Evolutionary conservation across 208 protist genomes (phyloP).

Genomic region (Trypanosoma rangeli): DNA sequence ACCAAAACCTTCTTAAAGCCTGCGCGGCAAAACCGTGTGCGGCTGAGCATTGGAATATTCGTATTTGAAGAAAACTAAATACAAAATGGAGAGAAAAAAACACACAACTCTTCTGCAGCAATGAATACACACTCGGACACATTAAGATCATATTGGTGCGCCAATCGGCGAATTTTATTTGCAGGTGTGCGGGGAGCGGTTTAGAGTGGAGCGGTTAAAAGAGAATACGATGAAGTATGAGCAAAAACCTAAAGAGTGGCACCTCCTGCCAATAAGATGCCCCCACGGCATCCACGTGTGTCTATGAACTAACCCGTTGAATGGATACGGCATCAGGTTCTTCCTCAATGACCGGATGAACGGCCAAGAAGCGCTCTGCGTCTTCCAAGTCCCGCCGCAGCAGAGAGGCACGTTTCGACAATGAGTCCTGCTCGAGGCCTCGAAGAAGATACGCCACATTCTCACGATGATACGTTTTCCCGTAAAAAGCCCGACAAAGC

Average conservation of each 20-base stretch:
- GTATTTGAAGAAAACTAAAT: constrained; percentile 14
- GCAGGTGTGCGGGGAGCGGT: too few species aligned
- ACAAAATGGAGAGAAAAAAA: background rate
- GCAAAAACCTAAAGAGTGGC: background rate
- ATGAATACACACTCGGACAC: background rate
- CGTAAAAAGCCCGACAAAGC: constrained; percentile 71
- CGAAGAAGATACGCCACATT: constrained; percentile 63
- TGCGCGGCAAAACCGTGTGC: constrained; percentile 15
- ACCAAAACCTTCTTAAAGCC: constrained; percentile 95
- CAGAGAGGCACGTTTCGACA: constrained; percentile 68
- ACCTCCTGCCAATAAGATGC: background rate
- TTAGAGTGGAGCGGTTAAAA: background rate
- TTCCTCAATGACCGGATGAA: constrained; percentile 44
- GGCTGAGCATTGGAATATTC: constrained; percentile 28
- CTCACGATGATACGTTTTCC: constrained; percentile 83
- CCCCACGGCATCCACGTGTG: background rate
- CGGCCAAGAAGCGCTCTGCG: constrained; percentile 70
- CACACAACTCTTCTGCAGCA: background rate
- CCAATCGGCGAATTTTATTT: too few species aligned
- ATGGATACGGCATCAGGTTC: constrained; percentile 14
- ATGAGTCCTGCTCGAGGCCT: constrained; percentile 60
- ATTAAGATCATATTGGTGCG: too few species aligned
- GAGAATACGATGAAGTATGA: too few species aligned
- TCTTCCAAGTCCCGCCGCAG: constrained; percentile 66
- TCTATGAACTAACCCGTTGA: constrained; percentile 14